phyloP scores from a whole-genome alignment of 2,329 filamentous ascomycete genomes.

The Neonectria faginata region DNA sequence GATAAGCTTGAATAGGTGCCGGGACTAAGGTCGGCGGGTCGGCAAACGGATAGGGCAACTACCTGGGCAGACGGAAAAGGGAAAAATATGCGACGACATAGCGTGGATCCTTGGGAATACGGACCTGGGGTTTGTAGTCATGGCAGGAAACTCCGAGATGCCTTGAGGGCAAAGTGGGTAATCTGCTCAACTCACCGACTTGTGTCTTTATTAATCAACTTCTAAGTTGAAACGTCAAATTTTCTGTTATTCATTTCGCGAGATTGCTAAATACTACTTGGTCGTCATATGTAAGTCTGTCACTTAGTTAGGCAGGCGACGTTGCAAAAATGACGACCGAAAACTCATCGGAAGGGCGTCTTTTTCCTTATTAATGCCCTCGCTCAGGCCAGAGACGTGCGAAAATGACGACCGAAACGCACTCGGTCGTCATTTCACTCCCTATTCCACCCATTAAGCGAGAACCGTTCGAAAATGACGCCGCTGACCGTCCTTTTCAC shows the following conservation, averaged over 20 bases:
- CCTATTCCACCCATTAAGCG: background rate
- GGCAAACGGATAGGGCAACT: background rate
- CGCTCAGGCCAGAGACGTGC: background rate
- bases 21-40: background rate
- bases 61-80: background rate
- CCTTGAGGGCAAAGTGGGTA: background rate
- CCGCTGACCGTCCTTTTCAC: constrained; percentile 16
- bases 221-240: background rate
- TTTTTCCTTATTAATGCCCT: background rate
- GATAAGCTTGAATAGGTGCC: constrained; percentile 3
- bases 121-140: background rate
- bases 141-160: background rate
- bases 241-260: background rate
- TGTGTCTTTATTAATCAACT: no score
- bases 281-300: constrained; percentile 5
- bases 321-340: background rate
- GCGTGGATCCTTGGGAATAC: background rate
- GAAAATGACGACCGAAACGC: background rate
- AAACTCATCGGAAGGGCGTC: background rate
- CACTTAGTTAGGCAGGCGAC: background rate
- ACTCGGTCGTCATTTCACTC: constrained; percentile 1
- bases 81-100: background rate
- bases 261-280: constrained; percentile 1
- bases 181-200: background rate
- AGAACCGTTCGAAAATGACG: constrained; percentile 22